Evolutionary conservation across 352 stramenopile species (phyloP).

Genomic region (Pythium brachiatum): DNA sequence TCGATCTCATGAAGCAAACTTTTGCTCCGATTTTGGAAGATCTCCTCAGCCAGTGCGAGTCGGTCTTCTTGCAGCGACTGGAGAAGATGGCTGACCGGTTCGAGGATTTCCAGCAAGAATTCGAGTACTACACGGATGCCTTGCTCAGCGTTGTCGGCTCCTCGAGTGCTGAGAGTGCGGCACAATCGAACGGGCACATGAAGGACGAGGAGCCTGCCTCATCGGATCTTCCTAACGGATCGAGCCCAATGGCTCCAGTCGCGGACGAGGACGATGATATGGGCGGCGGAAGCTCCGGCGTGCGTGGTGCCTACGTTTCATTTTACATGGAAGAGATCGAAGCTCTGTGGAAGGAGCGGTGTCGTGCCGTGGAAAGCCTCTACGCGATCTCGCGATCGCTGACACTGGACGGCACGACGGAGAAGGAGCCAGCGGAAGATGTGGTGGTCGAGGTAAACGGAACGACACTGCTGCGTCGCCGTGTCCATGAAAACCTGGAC

Average conservation of each 20-base stretch:
- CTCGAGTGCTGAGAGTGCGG: neutral
- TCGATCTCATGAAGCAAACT: slow-evolving; percentile 67
- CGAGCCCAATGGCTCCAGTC: slow-evolving; percentile 16
- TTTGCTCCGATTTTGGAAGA: slow-evolving; percentile 67
- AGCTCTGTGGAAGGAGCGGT: slow-evolving; percentile 77
- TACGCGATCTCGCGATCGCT: slow-evolving; percentile 70
- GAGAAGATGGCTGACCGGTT: slow-evolving; percentile 59
- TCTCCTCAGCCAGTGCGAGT: slow-evolving; percentile 66
- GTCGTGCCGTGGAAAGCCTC: slow-evolving; percentile 71
- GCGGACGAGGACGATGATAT: slow-evolving; percentile 21
- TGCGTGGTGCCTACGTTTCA: slow-evolving; percentile 61
- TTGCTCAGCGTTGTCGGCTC: slow-evolving; percentile 42
- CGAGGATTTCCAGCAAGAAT: slow-evolving; percentile 75
- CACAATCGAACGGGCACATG: slow-evolving; percentile 20
- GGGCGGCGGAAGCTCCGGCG: slow-evolving; percentile 39
- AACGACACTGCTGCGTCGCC: slow-evolving; percentile 15
- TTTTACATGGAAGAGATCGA: slow-evolving; percentile 86
- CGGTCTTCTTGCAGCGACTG: slow-evolving; percentile 63
- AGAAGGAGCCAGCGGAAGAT: neutral
- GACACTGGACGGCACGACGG: neutral
- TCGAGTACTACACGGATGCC: slow-evolving; percentile 71
- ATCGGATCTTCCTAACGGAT: neutral
- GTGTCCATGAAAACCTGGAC: slow-evolving; percentile 21
- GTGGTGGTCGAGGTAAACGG: neutral
- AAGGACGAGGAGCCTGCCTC: slow-evolving; percentile 20